Conservation (phyloP, 305 asterid species). For the Fraxinus greggii region DNA sequence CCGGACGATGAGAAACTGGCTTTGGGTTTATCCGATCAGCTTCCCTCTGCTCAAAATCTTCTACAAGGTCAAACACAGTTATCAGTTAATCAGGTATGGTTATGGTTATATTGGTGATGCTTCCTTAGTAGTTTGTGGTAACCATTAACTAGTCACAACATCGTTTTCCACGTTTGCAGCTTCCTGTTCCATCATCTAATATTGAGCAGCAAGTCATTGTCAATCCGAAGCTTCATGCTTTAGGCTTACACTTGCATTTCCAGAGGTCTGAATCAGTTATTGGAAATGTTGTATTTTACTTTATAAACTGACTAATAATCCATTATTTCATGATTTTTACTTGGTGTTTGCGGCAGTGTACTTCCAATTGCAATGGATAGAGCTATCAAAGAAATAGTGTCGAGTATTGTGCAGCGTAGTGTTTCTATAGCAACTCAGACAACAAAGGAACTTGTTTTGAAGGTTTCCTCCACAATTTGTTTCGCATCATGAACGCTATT, state of each 20-base stretch:
- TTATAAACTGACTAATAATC: neutral
- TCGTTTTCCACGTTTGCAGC: conserved; percentile 43
- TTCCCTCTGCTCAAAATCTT: conserved; percentile 69
- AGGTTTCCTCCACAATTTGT: conserved; percentile 41
- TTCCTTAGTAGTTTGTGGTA: conserved; percentile 1
- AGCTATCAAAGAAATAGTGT: conserved; percentile 93
- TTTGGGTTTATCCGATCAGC: conserved; percentile 19
- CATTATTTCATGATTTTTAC: neutral
- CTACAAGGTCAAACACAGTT: conserved; percentile 71
- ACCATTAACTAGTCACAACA: conserved; percentile 14
- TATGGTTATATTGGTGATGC: conserved; percentile 8
- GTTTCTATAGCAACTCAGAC: conserved; percentile 98
- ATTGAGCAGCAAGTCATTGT: conserved; percentile 92
- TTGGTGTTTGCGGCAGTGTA: conserved; percentile 51
- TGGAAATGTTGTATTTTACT: conserved; percentile 20
- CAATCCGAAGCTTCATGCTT: conserved; percentile 73
- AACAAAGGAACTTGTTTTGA: conserved; percentile 90
- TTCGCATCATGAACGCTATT: neutral
- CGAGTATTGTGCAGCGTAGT: conserved; percentile 91
- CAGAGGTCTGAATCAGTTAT: conserved; percentile 65
- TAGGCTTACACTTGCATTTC: conserved; percentile 73
- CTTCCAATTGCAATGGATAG: conserved; percentile 93
- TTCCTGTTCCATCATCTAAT: conserved; percentile 70
- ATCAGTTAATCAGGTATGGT: conserved; percentile 71
- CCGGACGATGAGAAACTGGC: conserved; percentile 67